These are phyloP conservation scores for Fistulifera pelliculosa DNA, from an alignment of 108 stramenopile species.

Conservation along the genomic window DNA sequence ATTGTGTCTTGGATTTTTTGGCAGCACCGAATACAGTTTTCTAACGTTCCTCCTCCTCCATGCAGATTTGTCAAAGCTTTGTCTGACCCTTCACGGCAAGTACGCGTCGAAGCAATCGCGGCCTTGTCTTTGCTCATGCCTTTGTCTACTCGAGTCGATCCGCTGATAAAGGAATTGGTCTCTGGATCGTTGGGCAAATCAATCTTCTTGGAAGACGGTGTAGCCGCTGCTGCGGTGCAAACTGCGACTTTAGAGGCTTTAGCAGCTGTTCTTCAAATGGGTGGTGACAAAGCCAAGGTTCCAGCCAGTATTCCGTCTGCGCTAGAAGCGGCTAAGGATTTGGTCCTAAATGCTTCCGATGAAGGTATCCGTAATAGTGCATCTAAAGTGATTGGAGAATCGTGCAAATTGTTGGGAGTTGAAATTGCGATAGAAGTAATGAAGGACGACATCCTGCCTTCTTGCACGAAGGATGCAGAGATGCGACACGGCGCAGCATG, in stretches of 20 bases:
- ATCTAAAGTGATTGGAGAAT: constrained; percentile 71
- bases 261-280: constrained; percentile 53
- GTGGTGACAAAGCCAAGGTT: constrained; percentile 76
- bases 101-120: constrained; percentile 71
- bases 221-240: constrained; percentile 47
- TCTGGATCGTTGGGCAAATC: constrained; percentile 56
- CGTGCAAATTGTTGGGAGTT: constrained; percentile 53
- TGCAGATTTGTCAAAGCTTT: constrained; percentile 89
- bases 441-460: constrained; percentile 28
- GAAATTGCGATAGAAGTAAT: constrained; percentile 37
- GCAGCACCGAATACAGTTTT: too few relatives aligned
- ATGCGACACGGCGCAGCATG: constrained; percentile 66
- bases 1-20: too few relatives aligned
- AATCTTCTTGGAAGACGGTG: constrained; percentile 20
- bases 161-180: constrained; percentile 87
- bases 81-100: constrained; percentile 83
- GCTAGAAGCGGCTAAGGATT: constrained; percentile 60
- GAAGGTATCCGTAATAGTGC: constrained; percentile 75
- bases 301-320: constrained; percentile 77
- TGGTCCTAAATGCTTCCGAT: constrained; percentile 52
- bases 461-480: constrained; percentile 22
- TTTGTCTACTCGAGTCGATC: constrained; percentile 83
- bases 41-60: too few relatives aligned
- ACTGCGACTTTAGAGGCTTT: constrained; percentile 79
- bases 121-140: constrained; percentile 87